Conservation (phyloP, 495 filamentous ascomycete genomes). For the Beverwykella pulmonaria region DNA sequence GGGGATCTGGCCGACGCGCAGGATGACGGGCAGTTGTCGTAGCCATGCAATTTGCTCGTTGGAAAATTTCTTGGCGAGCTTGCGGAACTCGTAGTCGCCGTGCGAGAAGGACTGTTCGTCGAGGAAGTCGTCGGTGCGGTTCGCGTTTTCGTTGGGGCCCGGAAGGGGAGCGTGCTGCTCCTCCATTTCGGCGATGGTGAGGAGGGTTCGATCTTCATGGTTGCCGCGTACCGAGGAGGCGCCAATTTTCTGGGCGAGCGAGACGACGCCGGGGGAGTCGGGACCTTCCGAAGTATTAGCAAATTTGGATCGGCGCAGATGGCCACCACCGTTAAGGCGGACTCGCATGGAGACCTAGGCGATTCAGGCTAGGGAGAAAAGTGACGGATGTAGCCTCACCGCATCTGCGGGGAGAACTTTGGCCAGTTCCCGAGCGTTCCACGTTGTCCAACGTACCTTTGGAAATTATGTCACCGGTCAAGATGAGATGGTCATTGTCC, state of each 20-base stretch:
- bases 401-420: too few relatives aligned
- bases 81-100: constrained; percentile 49
- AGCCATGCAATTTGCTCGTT: constrained; percentile 73
- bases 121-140: constrained; percentile 25
- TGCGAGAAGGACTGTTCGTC: constrained; percentile 46
- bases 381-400: too few relatives aligned
- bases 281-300: constrained; percentile 54
- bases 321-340: too few relatives aligned
- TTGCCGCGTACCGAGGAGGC: constrained; percentile 88
- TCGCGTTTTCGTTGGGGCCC: constrained; percentile 17
- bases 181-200: constrained; percentile 48
- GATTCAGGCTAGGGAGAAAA: too few relatives aligned
- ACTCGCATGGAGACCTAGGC: too few relatives aligned
- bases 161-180: constrained; percentile 28
- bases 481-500: constrained; percentile 72
- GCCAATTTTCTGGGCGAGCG: constrained; percentile 65
- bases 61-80: constrained; percentile 56
- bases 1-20: constrained; percentile 64
- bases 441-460: constrained; percentile 59
- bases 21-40: constrained; percentile 69
- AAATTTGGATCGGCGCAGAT: neutral
- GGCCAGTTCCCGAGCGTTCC: too few relatives aligned
- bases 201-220: constrained; percentile 82
- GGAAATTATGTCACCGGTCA: constrained; percentile 81
- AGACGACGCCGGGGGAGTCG: constrained; percentile 75